Evolutionary conservation across 1,139 yeast genomes (phyloP), one percentile per base, ranked within the genome.

Genomic region (Hyphopichia pseudoburtonii): DNA sequence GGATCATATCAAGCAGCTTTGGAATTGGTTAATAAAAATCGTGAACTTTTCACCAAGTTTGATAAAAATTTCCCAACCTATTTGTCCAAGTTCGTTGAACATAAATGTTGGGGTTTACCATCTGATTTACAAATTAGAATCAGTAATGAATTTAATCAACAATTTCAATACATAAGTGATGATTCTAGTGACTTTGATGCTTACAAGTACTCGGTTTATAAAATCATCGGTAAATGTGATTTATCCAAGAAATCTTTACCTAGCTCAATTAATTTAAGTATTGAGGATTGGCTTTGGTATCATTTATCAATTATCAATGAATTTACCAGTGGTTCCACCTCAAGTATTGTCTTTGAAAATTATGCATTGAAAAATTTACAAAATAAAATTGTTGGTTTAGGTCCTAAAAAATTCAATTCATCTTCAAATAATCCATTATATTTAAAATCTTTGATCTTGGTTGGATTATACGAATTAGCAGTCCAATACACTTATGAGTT

Each of bases 221-320:
- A 92, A 62, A 76, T 92, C 25, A 76, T 92, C 43, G 98, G 98
- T 9, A 83, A 95, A 57, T 89, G 97, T 60, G 96, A 89, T 48
- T 66, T 86, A 45, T 70, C 82, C 8, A 79, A 83, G 51, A 87
- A 86, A 54, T 73, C 80, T n/a, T 73, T 90, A 37, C 94, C 96
- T 3, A 69, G 74, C 19, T 56, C 67, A 1, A 83, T 92, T 34
- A 81, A 90, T 31, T 64, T 82, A 32, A 86, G 95, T 42, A 78
- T 90, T 36, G 98, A 92, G 59, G 98, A 92, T 62, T 92, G 98
- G 98, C 62, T 90, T 38, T 92, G 98, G 99, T 78, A 86, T 56
- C 97, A 92, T 61, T 73, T 92, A 40, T 76, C 82, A 54, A 70
- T 90, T 23, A 78, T 86, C 14, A 79, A 82, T 42, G 94, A 86